Conservation (phyloP, 345 rosid species). For the Euphorbia tirucalli region DNA sequence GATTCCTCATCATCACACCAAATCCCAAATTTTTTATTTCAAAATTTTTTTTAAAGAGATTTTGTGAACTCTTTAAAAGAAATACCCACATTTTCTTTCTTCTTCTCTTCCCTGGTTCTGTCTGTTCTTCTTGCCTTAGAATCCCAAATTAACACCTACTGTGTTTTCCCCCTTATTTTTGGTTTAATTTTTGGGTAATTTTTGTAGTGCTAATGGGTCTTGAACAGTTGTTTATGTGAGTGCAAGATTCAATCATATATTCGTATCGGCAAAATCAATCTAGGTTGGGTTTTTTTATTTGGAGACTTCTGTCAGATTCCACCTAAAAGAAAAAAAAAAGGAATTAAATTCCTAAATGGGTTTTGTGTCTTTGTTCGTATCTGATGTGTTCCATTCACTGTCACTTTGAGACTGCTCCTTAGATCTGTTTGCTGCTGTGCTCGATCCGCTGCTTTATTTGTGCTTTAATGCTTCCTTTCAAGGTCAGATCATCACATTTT, state of each 20-base stretch:
- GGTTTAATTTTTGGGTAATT: background rate
- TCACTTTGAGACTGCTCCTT: constrained; percentile 37
- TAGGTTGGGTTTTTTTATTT: constrained; percentile 37
- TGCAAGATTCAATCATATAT: constrained; percentile 48
- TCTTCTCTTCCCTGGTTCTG: constrained; percentile 9
- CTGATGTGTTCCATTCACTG: constrained; percentile 64
- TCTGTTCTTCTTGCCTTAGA: constrained; percentile 14
- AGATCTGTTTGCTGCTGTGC: constrained; percentile 65
- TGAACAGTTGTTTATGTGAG: constrained; percentile 32
- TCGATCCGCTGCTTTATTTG: constrained; percentile 55
- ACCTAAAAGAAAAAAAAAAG: constrained; percentile 7
- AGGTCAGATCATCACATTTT: constrained; percentile 74
- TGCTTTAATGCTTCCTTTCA: constrained; percentile 31
- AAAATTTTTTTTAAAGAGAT: constrained; percentile 9
- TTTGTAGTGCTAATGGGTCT: constrained; percentile 1
- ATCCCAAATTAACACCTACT: constrained; percentile 15
- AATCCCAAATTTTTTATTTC: constrained; percentile 36
- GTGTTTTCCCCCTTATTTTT: background rate
- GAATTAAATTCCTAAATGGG: constrained; percentile 36
- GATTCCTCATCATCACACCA: constrained; percentile 55
- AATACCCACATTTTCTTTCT: constrained; percentile 27
- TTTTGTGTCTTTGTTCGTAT: constrained; percentile 37
- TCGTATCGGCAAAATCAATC: constrained; percentile 30
- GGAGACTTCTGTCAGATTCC: constrained; percentile 69
- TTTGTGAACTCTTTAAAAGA: background rate